Base-by-base conservation (phyloP, 1,284 basidiomycete genomes). In the Papiliotrema nemorosa region DNA sequence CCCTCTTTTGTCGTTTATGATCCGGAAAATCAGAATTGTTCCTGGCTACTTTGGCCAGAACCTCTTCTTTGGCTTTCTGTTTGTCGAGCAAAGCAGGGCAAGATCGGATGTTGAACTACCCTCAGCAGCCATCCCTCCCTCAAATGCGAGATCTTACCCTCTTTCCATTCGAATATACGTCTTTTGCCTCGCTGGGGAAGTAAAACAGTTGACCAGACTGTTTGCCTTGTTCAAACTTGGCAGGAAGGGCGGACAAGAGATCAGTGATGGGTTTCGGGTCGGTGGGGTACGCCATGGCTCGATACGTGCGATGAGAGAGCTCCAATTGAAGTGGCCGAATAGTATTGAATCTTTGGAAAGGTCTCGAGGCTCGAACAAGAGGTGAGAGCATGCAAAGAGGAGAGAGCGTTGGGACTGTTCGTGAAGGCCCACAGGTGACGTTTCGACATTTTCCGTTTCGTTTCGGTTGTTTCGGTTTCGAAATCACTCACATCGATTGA, bases 71-170 rank as follows among this genome's bases (percentile, higher is more conserved):
- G n/a, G 62, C 64, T 55, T 63, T 64, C 13, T 60, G 49, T 69
- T 92, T 93, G 58, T 86, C 79, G 65, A 85, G 83, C 34, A 93
- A 75, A 0, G 88, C 86, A 20, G 88, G 86, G 64, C 90, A 92
- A 20, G 88, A 70, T 52, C 85, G 79, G 50, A 93, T 81, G 71
- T 90, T 80, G 72, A 87, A 91, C 90, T 93, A 39, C 14, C 4
- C 16, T 57, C 37, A 50, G 27, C 25, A 14, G 20, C 35, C 22
- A 33, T 26, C n/a, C 39, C 2, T 18, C 37, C 42, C 18, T 26
- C 33, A 35, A 35, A 40, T 41, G 34, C 18, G 21, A 18, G 36
- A 13, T 60, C 67, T 54, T 59, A 87, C 88, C 74, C 87, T 79
- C 44, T 86, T 70, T 22, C 79, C 82, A 33, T 77, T 66, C 49